Conservation (phyloP, 2,329 filamentous ascomycete genomes). For the Zymoseptoria pseudotritici region DNA sequence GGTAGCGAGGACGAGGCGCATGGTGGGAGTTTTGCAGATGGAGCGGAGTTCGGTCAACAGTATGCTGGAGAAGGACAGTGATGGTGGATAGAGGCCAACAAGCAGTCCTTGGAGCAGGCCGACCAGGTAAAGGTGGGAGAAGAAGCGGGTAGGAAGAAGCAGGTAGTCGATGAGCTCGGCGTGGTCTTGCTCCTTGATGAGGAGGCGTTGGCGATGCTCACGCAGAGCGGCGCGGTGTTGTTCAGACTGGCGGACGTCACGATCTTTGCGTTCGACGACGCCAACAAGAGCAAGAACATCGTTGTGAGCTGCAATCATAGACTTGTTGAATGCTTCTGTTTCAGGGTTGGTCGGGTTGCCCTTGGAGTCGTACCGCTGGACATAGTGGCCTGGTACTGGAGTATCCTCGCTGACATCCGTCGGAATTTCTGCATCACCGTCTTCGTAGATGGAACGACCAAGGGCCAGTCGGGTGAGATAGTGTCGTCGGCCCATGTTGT, state of each 20-base stretch:
- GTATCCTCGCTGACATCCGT: slow-evolving; percentile 34
- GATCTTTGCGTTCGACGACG: slow-evolving; percentile 36
- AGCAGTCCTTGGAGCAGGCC: slow-evolving; percentile 17
- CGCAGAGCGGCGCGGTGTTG: slow-evolving; percentile 5
- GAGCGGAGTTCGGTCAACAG: slow-evolving; percentile 10
- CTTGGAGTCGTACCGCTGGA: slow-evolving; percentile 39
- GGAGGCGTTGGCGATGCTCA: slow-evolving; percentile 9
- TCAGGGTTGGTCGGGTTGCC: slow-evolving; percentile 38
- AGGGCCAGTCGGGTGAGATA: slow-evolving; percentile 28
- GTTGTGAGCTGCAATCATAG: slow-evolving; percentile 40
- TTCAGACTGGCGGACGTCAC: slow-evolving; percentile 8
- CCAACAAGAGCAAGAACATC: slow-evolving; percentile 42
- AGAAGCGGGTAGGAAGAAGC: slow-evolving; percentile 7
- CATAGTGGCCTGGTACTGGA: slow-evolving; percentile 28
- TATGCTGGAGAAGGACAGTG: slow-evolving; percentile 13
- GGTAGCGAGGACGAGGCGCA: slow-evolving; percentile 6
- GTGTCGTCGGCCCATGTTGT: slow-evolving; percentile 25
- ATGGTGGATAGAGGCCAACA: slow-evolving; percentile 19
- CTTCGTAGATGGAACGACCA: slow-evolving; percentile 38
- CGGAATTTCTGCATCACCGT: slow-evolving; percentile 31
- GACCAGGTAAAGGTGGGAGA: slow-evolving; percentile 17
- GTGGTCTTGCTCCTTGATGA: slow-evolving; percentile 18
- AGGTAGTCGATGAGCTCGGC: slow-evolving; percentile 18
- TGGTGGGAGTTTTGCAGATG: slow-evolving; percentile 1
- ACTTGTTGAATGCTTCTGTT: slow-evolving; percentile 33